These are phyloP conservation scores for Sergeia podlipaevii DNA, from an alignment of 208 protist genomes.

Conservation along the genomic window DNA sequence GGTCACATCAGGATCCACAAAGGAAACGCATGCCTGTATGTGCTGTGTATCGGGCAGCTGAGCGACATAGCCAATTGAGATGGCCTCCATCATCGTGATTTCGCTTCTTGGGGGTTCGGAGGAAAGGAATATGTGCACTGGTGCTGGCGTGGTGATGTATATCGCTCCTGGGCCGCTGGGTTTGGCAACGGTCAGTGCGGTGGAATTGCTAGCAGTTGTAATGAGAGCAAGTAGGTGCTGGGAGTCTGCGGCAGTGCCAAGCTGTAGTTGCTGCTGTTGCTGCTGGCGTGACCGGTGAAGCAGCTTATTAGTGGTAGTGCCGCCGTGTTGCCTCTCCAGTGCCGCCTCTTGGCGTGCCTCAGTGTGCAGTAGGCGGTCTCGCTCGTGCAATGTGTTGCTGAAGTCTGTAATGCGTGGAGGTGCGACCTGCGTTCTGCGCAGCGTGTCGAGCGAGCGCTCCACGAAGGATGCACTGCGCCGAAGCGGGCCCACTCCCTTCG, in stretches of 20 bases:
- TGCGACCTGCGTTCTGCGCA: conserved; percentile 6
- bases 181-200: neutral
- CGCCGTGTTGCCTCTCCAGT: conserved; percentile 24
- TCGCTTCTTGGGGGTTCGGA: conserved; percentile 48
- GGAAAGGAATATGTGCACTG: conserved; percentile 75
- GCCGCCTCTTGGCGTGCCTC: conserved; percentile 35
- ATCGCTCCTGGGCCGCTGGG: neutral
- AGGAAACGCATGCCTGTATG: conserved; percentile 76
- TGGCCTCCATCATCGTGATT: conserved; percentile 66
- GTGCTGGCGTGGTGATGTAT: conserved; percentile 12
- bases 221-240: too few species aligned
- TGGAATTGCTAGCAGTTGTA: neutral
- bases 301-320: too few species aligned
- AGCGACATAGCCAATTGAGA: conserved; percentile 69
- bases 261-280: neutral
- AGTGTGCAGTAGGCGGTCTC: conserved; percentile 30
- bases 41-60: conserved; percentile 65
- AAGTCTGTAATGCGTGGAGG: conserved; percentile 35
- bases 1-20: conserved; percentile 77
- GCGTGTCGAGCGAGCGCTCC: neutral
- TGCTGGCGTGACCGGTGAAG: neutral
- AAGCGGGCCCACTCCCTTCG: neutral
- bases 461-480: neutral
- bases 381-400: conserved; percentile 27
- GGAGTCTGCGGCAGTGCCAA: neutral